Percentiles rank a stretch among this genome's conserved stretches.
phyloP scores from a whole-genome alignment of 2,329 filamentous ascomycete species.

The Huntiella omanensis region DNA sequence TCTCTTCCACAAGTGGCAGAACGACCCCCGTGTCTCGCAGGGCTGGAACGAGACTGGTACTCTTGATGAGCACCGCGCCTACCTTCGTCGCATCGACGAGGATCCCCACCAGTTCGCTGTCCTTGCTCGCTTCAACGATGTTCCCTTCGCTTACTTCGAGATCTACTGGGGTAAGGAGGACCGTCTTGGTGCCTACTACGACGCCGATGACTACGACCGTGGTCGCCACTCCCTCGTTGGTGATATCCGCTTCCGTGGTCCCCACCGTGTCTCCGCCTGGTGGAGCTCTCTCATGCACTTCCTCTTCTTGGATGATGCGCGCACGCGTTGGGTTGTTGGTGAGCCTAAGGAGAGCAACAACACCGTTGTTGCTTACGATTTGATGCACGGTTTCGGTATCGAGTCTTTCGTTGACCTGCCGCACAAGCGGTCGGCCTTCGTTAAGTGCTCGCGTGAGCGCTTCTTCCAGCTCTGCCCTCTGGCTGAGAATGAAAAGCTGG shows the following conservation, averaged over 20 bases:
- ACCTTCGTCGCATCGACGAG: constrained; percentile 46
- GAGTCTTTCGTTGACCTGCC: constrained; percentile 56
- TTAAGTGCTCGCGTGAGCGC: constrained; percentile 43
- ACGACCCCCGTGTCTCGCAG: constrained; percentile 61
- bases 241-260: constrained; percentile 39
- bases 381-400: constrained; percentile 52
- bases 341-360: constrained; percentile 56
- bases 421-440: constrained; percentile 51
- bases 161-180: constrained; percentile 58
- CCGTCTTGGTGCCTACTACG: constrained; percentile 35
- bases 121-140: constrained; percentile 52
- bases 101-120: constrained; percentile 56
- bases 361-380: constrained; percentile 55
- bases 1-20: constrained; percentile 66
- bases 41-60: constrained; percentile 69
- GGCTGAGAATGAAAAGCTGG: constrained; percentile 34
- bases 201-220: constrained; percentile 35
- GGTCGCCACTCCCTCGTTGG: constrained; percentile 40
- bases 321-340: constrained; percentile 38
- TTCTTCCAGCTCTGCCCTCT: constrained; percentile 52
- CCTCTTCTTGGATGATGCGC: constrained; percentile 40
- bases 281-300: constrained; percentile 45
- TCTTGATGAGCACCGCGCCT: constrained; percentile 53
- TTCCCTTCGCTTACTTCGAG: constrained; percentile 60
- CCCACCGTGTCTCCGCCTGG: constrained; percentile 42